phyloP scores from a whole-genome alignment of 768 basidiomycete genomes.

The Calocybe cyanea region DNA sequence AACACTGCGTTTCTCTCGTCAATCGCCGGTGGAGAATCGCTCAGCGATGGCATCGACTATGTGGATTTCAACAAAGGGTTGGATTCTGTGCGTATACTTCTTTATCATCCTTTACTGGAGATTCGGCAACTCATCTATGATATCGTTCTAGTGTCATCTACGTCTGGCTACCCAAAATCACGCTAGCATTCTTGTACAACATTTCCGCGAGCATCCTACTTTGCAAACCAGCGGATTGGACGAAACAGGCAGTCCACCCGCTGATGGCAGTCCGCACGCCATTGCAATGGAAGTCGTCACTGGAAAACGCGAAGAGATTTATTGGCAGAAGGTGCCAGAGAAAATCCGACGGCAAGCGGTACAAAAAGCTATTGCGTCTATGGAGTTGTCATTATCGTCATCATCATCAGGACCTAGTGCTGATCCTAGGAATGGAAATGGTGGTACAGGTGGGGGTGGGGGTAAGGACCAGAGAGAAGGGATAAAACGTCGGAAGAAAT shows the following conservation, averaged over 20 bases:
- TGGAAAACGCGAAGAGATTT: conserved; percentile 64
- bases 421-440: too few species aligned
- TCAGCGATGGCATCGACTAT: conserved; percentile 56
- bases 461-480: conserved; percentile 5
- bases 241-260: conserved; percentile 31
- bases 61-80: conserved; percentile 78
- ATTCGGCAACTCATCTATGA: not conserved
- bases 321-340: conserved; percentile 79
- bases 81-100: conserved; percentile 57
- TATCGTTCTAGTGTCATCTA: conserved; percentile 58
- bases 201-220: conserved; percentile 35
- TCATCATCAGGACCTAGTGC: too few species aligned
- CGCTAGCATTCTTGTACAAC: conserved; percentile 37
- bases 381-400: not conserved
- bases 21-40: conserved; percentile 2
- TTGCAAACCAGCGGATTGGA: conserved; percentile 55
- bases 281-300: conserved; percentile 53
- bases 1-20: conserved; percentile 31
- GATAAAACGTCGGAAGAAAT: conserved; percentile 6
- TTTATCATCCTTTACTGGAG: not conserved
- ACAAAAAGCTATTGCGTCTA: conserved; percentile 16
- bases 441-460: not conserved
- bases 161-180: conserved; percentile 56
- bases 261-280: conserved; percentile 5
- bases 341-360: conserved; percentile 59